Evolutionary conservation across 2,329 filamentous ascomycete genomes (phyloP).

Genomic region (Diaporthe batatas): DNA sequence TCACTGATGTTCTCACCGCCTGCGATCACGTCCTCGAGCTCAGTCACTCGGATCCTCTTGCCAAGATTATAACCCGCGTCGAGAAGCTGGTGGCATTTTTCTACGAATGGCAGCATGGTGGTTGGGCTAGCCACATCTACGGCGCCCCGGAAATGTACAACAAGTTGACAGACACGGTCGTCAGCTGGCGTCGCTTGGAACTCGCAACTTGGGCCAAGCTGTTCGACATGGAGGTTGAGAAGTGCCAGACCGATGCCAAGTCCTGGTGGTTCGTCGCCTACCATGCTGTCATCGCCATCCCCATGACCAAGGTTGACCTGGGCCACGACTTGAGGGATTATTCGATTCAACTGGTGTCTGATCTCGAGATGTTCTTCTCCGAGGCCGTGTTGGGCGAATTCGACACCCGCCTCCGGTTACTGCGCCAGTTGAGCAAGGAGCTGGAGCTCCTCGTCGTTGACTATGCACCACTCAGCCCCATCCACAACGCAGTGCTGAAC

Average conservation of each 20-base stretch:
- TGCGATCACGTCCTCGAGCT: slow-evolving; percentile 83
- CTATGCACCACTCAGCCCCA: slow-evolving; percentile 67
- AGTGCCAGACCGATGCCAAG: slow-evolving; percentile 81
- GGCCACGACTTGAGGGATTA: slow-evolving; percentile 73
- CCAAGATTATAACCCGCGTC: slow-evolving; percentile 85
- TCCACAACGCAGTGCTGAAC: slow-evolving; percentile 78
- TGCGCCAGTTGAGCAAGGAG: slow-evolving; percentile 75
- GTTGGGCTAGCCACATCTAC: slow-evolving; percentile 86
- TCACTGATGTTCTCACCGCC: slow-evolving; percentile 81
- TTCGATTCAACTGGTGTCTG: slow-evolving; percentile 77
- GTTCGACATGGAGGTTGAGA: slow-evolving; percentile 85
- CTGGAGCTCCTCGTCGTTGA: slow-evolving; percentile 72
- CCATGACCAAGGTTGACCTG: slow-evolving; percentile 73
- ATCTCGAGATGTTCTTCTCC: slow-evolving; percentile 83
- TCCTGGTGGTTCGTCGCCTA: slow-evolving; percentile 99
- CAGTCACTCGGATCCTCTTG: slow-evolving; percentile 84
- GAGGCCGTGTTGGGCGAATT: slow-evolving; percentile 87
- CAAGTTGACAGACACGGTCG: slow-evolving; percentile 81
- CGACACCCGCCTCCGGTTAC: slow-evolving; percentile 76
- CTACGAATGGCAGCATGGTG: slow-evolving; percentile 91
- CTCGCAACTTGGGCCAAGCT: slow-evolving; percentile 91
- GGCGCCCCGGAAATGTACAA: slow-evolving; percentile 80
- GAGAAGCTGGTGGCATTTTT: slow-evolving; percentile 89
- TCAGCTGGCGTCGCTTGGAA: slow-evolving; percentile 92
- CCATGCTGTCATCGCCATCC: slow-evolving; percentile 84